phyloP scores from a whole-genome alignment of 2,329 filamentous ascomycete species.

The Penicillium sp. region DNA sequence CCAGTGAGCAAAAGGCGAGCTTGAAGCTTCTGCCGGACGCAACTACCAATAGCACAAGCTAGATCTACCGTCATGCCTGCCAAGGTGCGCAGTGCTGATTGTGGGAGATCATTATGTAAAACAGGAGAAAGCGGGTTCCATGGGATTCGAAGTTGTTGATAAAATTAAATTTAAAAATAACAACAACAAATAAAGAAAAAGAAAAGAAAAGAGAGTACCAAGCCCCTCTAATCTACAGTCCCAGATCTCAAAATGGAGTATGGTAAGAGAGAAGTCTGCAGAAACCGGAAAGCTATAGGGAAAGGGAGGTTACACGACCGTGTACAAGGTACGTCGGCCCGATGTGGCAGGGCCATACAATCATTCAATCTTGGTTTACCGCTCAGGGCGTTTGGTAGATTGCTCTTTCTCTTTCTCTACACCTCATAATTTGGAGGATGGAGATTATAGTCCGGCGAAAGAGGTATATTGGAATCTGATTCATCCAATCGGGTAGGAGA shows the following conservation, averaged over 20 bases:
- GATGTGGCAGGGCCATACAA: not conserved
- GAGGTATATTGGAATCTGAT: not conserved
- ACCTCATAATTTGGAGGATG: not conserved
- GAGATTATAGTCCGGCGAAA: not conserved
- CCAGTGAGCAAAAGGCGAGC: not conserved
- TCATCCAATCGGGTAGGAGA: not conserved
- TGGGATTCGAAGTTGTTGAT: slow-evolving; percentile 12
- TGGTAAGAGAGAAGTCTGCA: not conserved
- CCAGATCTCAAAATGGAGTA: not conserved
- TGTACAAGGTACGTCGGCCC: slow-evolving; percentile 4
- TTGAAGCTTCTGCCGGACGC: not conserved
- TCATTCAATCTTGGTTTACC: not conserved
- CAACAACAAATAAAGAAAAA: too few relatives aligned
- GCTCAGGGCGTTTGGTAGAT: not conserved
- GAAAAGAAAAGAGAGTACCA: too few relatives aligned
- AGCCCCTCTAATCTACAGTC: not conserved
- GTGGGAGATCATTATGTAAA: slow-evolving; percentile 24
- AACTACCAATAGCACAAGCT: slow-evolving; percentile 1
- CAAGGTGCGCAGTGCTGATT: slow-evolving; percentile 8
- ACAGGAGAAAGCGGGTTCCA: slow-evolving; percentile 5
- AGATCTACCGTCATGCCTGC: slow-evolving; percentile 13
- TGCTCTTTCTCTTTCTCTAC: not conserved
- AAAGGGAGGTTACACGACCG: slow-evolving; percentile 6
- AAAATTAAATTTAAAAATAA: too few relatives aligned
- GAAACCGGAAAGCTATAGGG: not conserved